Evolutionary conservation across 2,329 filamentous ascomycete species (phyloP), one percentile per base, ranked within the genome.

Genomic region (Xylaria hypoxylon): DNA sequence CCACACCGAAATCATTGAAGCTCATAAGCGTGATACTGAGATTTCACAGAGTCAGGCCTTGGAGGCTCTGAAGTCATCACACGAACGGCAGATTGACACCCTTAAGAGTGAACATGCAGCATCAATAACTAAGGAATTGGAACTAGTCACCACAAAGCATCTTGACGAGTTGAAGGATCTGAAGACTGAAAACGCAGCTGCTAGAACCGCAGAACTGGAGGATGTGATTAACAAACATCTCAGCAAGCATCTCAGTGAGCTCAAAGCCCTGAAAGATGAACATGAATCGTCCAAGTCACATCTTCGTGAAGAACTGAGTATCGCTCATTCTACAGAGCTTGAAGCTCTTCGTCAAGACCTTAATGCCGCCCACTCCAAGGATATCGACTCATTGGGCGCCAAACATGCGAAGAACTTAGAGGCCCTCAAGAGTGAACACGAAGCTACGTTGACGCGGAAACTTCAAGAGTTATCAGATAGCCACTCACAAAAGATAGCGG

Each of bases 11-110:
- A 74, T 78, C 40, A 58, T 77, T 22, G 75, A 76, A 42, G 73
- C 75, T 35, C 76, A 78, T 56, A 76, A 75, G 44, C 75, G 76
- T 22, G 75, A 77, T 31, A 73, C 67, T 24, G 73, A 75, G 38
- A 69, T 69, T 28, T 67, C 73, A 6, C 71, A 72, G 40, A 59
- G 59, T 10, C 73, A 75, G 45, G 74, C 72, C 13, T 51, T 76
- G 10, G 75, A 75, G 26, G 72, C 76, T 17, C 64, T 77, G 0
- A 76, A 73, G 48, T 72, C 71, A n/a, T 65, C 72, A 0, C 72
- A 77, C 42, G 73, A 76, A 58, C 72, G 73, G 15, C 69, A 73
- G 38, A 61, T 76, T 11, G 74, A 75, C 15, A 62, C 62, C 2
- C 51, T 77, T 24, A 75, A 68, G 62, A 74, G 66, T 50, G 76